phyloP scores from a whole-genome alignment of 306 rosid genomes.

The Geum urbanum region DNA sequence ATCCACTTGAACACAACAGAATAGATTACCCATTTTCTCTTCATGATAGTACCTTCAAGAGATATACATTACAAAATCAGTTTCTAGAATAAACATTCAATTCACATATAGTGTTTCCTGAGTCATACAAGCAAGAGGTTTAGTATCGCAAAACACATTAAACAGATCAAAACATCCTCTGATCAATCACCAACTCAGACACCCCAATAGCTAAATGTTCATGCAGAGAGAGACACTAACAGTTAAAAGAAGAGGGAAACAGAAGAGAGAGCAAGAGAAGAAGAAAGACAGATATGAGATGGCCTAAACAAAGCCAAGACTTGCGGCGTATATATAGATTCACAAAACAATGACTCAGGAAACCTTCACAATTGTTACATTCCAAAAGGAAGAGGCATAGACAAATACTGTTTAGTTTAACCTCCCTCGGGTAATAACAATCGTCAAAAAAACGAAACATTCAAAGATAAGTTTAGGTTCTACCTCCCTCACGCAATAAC shows the following conservation, averaged over 20 bases:
- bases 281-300: constrained; percentile 11
- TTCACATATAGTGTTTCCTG: neutral
- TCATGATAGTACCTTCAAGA: constrained; percentile 21
- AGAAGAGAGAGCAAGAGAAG: constrained; percentile 4
- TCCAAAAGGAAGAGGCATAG: neutral
- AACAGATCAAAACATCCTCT: neutral
- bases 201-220: constrained; percentile 5
- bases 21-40: constrained; percentile 67
- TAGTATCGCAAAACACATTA: neutral
- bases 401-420: too few relatives aligned
- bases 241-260: neutral
- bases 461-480: too few relatives aligned
- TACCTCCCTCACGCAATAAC: too few relatives aligned
- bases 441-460: too few relatives aligned
- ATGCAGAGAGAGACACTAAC: constrained; percentile 19
- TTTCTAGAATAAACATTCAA: neutral
- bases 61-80: neutral
- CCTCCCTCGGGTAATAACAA: too few relatives aligned
- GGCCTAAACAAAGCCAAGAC: neutral
- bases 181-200: neutral
- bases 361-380: neutral
- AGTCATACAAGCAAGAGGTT: neutral
- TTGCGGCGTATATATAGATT: constrained; percentile 5
- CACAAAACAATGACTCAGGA: neutral
- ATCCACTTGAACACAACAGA: constrained; percentile 71